Conservation (phyloP, 192 early-diverging fungal genomes). For the Coemansia sp. region DNA sequence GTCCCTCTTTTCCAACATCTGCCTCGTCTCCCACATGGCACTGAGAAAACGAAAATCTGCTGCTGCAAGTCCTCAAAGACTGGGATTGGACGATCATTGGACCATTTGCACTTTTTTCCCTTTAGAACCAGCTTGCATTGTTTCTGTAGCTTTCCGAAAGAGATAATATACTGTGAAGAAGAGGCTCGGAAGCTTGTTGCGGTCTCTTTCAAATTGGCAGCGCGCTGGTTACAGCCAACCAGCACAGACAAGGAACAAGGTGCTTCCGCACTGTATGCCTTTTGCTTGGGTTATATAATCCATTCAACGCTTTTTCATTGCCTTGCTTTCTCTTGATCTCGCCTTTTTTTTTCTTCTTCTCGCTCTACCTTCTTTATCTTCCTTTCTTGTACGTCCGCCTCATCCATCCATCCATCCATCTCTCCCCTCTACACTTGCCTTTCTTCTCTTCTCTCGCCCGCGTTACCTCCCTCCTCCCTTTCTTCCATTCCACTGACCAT, state of each 20-base stretch:
- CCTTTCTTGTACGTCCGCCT: background rate
- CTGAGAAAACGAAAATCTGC: background rate
- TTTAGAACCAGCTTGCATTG: background rate
- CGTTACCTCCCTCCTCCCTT: background rate
- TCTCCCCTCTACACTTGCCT: background rate
- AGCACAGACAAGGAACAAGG: no score
- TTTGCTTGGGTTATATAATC: no score
- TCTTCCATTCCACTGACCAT: slow-evolving; percentile 7
- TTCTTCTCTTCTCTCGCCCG: background rate
- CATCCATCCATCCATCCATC: background rate
- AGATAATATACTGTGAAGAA: background rate
- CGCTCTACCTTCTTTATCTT: background rate
- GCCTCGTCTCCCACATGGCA: background rate
- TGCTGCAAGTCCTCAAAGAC: background rate
- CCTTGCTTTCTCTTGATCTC: slow-evolving; percentile 4
- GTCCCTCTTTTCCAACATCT: background rate
- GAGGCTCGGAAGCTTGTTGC: background rate
- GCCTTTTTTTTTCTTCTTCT: background rate
- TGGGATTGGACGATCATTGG: slow-evolving; percentile 1
- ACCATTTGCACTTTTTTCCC: background rate
- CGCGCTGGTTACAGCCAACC: no score
- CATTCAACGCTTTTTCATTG: background rate
- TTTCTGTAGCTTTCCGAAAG: slow-evolving; percentile 3
- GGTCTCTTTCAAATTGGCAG: no score
- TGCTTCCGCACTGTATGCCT: no score